Conservation (phyloP, 768 basidiomycete species). For the Tylopilus rubrobrunneus region DNA sequence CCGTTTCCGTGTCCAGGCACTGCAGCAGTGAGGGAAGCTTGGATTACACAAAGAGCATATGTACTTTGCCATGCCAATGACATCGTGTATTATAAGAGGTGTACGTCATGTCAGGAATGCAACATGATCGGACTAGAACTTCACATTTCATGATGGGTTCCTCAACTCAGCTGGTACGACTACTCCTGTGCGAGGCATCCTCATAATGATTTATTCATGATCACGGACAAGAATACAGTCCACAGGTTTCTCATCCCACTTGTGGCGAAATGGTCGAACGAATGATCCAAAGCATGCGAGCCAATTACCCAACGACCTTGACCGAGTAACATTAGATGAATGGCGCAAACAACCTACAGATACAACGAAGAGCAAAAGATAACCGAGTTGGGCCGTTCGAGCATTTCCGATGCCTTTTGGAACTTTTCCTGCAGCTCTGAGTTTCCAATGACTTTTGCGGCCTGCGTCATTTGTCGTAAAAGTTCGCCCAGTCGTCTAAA, state of each 20-base stretch:
- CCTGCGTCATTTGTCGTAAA: slow-evolving; percentile 92
- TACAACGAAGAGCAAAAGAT: slow-evolving; percentile 88
- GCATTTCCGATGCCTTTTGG: slow-evolving; percentile 85
- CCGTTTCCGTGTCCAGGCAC: slow-evolving; percentile 38
- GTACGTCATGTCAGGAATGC: too few species aligned
- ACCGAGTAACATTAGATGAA: not conserved
- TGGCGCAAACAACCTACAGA: slow-evolving; percentile 38
- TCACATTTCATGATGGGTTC: not conserved
- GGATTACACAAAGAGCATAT: not conserved
- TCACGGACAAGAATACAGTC: too few species aligned
- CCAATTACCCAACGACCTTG: not conserved
- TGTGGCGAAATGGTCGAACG: not conserved
- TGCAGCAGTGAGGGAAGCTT: slow-evolving; percentile 1
- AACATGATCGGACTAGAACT: too few species aligned
- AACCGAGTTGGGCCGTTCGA: slow-evolving; percentile 90
- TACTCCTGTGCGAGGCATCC: not conserved
- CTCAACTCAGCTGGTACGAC: not conserved
- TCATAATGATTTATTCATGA: too few species aligned
- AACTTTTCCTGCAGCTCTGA: slow-evolving; percentile 92
- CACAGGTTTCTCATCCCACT: not conserved
- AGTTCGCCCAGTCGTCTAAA: slow-evolving; percentile 94
- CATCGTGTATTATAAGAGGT: slow-evolving; percentile 1
- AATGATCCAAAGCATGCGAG: not conserved
- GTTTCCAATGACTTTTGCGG: slow-evolving; percentile 96
- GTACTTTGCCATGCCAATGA: not conserved